These are phyloP conservation scores for Schizothecium vesticola DNA, from an alignment of 495 filamentous ascomycete genomes.

Conservation along the genomic window DNA sequence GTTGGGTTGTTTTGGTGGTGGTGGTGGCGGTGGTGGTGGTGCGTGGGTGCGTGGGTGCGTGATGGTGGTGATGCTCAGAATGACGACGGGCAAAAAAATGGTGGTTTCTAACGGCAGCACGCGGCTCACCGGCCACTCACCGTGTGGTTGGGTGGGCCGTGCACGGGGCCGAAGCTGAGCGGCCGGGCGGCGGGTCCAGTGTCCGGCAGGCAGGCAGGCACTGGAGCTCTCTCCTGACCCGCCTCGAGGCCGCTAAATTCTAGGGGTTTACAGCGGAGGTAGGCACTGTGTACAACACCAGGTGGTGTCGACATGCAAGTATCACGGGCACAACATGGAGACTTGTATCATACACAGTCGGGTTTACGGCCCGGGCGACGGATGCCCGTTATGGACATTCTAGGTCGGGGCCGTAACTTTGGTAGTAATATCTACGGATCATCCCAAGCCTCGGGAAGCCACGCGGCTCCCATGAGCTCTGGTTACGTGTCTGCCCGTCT, in stretches of 20 bases:
- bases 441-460: background rate
- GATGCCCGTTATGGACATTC: background rate
- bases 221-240: background rate
- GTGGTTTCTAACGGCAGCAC: background rate
- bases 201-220: background rate
- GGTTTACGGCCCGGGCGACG: background rate
- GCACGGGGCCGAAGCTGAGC: conserved; percentile 4
- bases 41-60: background rate
- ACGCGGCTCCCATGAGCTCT: background rate
- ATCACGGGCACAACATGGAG: background rate
- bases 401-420: too few species aligned
- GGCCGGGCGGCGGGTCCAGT: background rate
- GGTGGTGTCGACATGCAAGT: background rate
- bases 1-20: background rate
- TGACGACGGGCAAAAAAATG: conserved; percentile 6
- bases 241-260: background rate
- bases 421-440: background rate
- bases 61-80: background rate
- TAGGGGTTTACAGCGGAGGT: background rate
- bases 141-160: conserved; percentile 5
- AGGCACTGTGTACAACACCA: background rate
- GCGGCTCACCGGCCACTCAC: background rate
- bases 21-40: background rate
- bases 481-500: background rate
- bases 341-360: too few species aligned